phyloP scores from a whole-genome alignment of 352 stramenopile genomes.

The Pythium rhizo-oryzae region DNA sequence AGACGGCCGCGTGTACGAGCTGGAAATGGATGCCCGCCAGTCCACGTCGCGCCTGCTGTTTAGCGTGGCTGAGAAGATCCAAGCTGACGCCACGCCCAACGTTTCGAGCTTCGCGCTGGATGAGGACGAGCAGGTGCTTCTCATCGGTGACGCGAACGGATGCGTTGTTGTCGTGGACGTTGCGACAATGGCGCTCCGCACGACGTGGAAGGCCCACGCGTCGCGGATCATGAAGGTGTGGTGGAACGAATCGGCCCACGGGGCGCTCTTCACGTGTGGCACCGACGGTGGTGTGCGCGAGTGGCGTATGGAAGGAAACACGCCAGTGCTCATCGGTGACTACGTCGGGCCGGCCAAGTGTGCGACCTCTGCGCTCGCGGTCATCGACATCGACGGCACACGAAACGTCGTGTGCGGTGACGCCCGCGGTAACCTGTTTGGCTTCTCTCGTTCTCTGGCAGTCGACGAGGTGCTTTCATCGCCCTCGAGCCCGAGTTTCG shows the following conservation, averaged over 20 bases:
- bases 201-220: slow-evolving; percentile 52
- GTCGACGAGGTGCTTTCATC: not conserved
- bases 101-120: slow-evolving; percentile 33
- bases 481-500: slow-evolving; percentile 26
- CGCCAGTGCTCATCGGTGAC: slow-evolving; percentile 41
- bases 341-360: slow-evolving; percentile 68
- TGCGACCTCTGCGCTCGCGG: slow-evolving; percentile 47
- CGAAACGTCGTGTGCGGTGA: slow-evolving; percentile 75
- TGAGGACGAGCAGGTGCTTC: slow-evolving; percentile 40
- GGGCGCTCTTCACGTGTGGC: slow-evolving; percentile 62
- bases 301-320: slow-evolving; percentile 38
- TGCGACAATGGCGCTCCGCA: slow-evolving; percentile 32
- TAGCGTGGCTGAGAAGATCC: slow-evolving; percentile 18
- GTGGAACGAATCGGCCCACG: slow-evolving; percentile 42
- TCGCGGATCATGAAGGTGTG: slow-evolving; percentile 77
- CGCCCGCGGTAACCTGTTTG: slow-evolving; percentile 68
- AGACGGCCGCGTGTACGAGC: slow-evolving; percentile 54
- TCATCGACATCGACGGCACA: slow-evolving; percentile 44
- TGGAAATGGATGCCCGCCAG: slow-evolving; percentile 31
- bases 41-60: slow-evolving; percentile 16
- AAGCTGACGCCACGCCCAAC: slow-evolving; percentile 8
- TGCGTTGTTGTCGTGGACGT: slow-evolving; percentile 54
- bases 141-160: slow-evolving; percentile 60
- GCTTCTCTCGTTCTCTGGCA: slow-evolving; percentile 44
- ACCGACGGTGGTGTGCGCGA: slow-evolving; percentile 64